phyloP scores from a whole-genome alignment of 805 yeast genomes.

The Candida lessepsii region DNA sequence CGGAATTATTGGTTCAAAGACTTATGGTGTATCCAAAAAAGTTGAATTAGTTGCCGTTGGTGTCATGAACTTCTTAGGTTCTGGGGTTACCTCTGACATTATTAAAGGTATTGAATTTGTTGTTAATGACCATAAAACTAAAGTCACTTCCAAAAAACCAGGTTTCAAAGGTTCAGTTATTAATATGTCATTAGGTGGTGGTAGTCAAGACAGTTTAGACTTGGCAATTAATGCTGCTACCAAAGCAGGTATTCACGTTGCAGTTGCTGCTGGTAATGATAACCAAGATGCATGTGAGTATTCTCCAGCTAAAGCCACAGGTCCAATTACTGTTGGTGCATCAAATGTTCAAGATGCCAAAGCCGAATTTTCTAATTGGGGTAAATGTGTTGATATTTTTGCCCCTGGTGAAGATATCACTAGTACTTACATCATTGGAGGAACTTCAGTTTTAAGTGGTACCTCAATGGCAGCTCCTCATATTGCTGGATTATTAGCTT shows the following conservation, averaged over 20 bases:
- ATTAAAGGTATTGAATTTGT: conserved; percentile 42
- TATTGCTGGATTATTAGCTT: conserved; percentile 53
- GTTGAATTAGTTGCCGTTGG: conserved; percentile 41
- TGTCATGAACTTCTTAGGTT: conserved; percentile 40
- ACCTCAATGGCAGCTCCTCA: conserved; percentile 68
- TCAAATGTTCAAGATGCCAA: conserved; percentile 43
- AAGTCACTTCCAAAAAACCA: conserved; percentile 24
- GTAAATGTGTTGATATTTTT: conserved; percentile 51
- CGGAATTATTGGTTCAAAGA: conserved; percentile 75
- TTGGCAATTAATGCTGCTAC: conserved; percentile 59
- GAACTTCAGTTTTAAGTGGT: conserved; percentile 55
- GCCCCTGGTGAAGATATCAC: conserved; percentile 57
- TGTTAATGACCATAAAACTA: conserved; percentile 34
- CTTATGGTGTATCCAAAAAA: conserved; percentile 79
- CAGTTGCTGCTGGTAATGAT: conserved; percentile 66
- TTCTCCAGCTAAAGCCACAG: conserved; percentile 61
- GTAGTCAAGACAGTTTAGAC: conserved; percentile 54
- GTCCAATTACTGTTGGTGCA: conserved; percentile 55
- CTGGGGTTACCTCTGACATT: conserved; percentile 42
- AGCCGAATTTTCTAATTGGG: conserved; percentile 55
- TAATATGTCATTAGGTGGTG: conserved; percentile 64
- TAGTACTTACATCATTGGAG: conserved; percentile 57
- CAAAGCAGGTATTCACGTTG: conserved; percentile 54
- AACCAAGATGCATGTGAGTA: conserved; percentile 57
- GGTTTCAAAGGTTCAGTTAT: conserved; percentile 62